phyloP scores from a whole-genome alignment of 2,329 filamentous ascomycete species.

The Colletotrichum horii region DNA sequence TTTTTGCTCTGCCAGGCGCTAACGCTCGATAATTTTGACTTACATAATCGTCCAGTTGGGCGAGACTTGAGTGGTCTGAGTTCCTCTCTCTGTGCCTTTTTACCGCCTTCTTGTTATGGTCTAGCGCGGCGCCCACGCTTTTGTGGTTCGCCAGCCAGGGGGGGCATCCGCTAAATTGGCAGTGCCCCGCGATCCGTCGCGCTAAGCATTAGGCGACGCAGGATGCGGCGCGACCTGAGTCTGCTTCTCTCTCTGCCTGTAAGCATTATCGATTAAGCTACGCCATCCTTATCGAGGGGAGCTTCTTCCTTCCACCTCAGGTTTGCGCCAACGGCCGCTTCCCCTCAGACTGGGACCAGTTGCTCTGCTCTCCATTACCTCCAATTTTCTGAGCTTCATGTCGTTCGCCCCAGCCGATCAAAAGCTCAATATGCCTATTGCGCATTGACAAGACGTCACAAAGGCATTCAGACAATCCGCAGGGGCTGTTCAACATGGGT shows the following conservation, averaged over 20 bases:
- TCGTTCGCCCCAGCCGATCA: not conserved
- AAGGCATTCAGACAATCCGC: not conserved
- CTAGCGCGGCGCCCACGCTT: not conserved
- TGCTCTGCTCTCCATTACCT: not conserved
- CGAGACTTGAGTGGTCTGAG: not conserved
- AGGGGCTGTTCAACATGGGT: not conserved
- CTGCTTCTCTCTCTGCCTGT: conserved; percentile 3
- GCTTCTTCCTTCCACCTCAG: not conserved
- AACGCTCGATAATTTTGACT: conserved; percentile 4
- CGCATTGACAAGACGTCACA: not conserved
- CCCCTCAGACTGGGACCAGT: not conserved
- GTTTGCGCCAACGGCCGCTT: not conserved
- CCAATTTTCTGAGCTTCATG: not conserved
- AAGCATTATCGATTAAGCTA: conserved; percentile 21
- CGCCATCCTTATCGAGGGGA: not conserved
- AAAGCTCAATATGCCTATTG: not conserved
- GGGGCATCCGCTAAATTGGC: conserved; percentile 13
- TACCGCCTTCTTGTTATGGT: not conserved
- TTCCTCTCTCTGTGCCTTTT: not conserved
- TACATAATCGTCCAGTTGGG: not conserved
- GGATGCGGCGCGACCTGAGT: not conserved
- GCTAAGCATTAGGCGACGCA: not conserved
- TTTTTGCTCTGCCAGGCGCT: conserved; percentile 15
- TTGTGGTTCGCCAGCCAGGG: not conserved
- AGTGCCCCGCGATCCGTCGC: conserved; percentile 7